Evolutionary conservation across 257 asterid genomes (phyloP).

Genomic region (Marsdenia floribunda): DNA sequence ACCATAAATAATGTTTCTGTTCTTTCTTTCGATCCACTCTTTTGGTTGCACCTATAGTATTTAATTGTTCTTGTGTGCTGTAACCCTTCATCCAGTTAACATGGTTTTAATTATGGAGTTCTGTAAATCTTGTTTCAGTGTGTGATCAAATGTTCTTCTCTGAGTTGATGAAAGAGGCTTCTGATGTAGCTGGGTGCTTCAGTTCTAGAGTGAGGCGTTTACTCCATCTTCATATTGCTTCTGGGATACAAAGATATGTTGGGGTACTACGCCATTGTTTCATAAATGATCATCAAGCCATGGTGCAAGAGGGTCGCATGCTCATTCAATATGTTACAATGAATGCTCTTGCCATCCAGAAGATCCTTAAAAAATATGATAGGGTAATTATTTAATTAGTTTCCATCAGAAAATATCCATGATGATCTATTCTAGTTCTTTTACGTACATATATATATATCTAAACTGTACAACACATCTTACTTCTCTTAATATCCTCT

Average conservation of each 20-base stretch:
- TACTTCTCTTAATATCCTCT: slow-evolving; percentile 8
- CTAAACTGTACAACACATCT: slow-evolving; percentile 1
- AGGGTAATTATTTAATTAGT: slow-evolving; percentile 39
- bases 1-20: neutral
- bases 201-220: slow-evolving; percentile 74
- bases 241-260: slow-evolving; percentile 48
- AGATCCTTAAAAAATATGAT: slow-evolving; percentile 90
- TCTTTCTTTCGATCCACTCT: neutral
- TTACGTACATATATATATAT: neutral
- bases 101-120: neutral
- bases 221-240: slow-evolving; percentile 56
- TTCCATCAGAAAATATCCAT: neutral
- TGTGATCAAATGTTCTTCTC: slow-evolving; percentile 81
- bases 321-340: slow-evolving; percentile 62
- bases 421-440: neutral
- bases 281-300: slow-evolving; percentile 45
- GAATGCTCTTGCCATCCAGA: slow-evolving; percentile 83
- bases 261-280: slow-evolving; percentile 46
- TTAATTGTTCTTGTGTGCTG: neutral
- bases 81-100: slow-evolving; percentile 6
- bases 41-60: neutral
- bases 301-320: slow-evolving; percentile 58
- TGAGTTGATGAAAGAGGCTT: slow-evolving; percentile 74
- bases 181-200: slow-evolving; percentile 72
- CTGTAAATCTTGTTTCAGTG: slow-evolving; percentile 34